Conservation (phyloP, 2,329 filamentous ascomycete genomes). For the Fusarium sp. region DNA sequence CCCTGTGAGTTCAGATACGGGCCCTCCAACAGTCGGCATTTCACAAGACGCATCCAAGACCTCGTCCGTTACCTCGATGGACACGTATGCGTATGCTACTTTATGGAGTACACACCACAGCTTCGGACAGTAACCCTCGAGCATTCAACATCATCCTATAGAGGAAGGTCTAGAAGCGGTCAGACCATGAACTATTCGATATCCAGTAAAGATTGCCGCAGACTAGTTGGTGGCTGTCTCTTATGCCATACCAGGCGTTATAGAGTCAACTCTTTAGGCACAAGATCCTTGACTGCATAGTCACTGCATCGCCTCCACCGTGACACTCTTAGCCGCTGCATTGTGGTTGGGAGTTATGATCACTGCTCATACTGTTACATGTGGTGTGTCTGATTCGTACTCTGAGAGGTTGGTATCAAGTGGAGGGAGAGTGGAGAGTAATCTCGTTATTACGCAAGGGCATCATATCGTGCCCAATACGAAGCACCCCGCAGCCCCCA, state of each 20-base stretch:
- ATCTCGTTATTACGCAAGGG: neutral
- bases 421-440: neutral
- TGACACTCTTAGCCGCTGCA: neutral
- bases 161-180: neutral
- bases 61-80: neutral
- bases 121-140: neutral
- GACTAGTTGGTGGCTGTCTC: neutral
- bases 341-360: neutral
- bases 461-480: neutral
- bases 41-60: neutral
- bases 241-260: neutral
- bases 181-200: neutral
- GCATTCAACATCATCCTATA: neutral
- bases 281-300: neutral
- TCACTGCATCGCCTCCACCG: neutral
- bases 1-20: neutral
- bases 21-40: neutral
- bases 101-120: constrained; percentile 9
- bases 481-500: neutral
- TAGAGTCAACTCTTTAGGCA: neutral
- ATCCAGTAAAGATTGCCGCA: neutral
- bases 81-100: neutral
- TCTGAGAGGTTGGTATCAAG: neutral
- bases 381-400: neutral
- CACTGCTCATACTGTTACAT: neutral